Conservation (phyloP, 163 green algal genomes). For the Coccomyxa subellipsoidea region DNA sequence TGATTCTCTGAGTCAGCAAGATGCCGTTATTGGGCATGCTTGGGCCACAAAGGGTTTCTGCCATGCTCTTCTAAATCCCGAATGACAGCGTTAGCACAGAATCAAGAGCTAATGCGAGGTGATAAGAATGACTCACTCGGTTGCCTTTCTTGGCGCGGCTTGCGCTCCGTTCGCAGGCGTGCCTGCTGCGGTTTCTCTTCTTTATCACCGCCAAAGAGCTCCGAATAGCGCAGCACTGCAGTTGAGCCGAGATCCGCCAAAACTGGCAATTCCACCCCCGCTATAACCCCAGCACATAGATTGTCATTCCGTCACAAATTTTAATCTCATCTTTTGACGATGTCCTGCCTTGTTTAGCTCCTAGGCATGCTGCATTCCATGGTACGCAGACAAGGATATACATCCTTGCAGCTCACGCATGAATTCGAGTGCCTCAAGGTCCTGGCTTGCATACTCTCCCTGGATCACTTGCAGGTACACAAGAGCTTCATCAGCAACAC, state of each 20-base stretch:
- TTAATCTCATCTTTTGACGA: not conserved
- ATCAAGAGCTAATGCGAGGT: not conserved
- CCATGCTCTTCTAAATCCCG: too few species aligned
- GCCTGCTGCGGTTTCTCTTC: not conserved
- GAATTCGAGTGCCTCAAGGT: not conserved
- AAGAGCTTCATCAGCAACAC: too few species aligned
- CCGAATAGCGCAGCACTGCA: constrained; percentile 18
- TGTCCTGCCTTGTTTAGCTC: not conserved
- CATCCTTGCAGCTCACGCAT: not conserved
- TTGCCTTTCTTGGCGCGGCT: not conserved
- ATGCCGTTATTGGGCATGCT: too few species aligned
- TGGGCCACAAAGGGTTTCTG: too few species aligned
- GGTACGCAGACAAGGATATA: too few species aligned
- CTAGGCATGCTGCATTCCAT: too few species aligned
- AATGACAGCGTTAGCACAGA: not conserved
- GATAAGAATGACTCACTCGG: not conserved
- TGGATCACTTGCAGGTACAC: too few species aligned
- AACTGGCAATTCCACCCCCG: constrained; percentile 8
- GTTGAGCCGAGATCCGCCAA: not conserved
- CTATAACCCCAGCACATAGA: not conserved
- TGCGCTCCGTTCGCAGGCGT: not conserved
- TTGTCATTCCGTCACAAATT: not conserved
- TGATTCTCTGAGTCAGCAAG: too few species aligned
- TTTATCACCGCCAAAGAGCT: constrained; percentile 10
- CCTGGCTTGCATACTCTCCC: too few species aligned